Base-by-base conservation (phyloP, 305 asterid species). In the Plantago rigida region DNA sequence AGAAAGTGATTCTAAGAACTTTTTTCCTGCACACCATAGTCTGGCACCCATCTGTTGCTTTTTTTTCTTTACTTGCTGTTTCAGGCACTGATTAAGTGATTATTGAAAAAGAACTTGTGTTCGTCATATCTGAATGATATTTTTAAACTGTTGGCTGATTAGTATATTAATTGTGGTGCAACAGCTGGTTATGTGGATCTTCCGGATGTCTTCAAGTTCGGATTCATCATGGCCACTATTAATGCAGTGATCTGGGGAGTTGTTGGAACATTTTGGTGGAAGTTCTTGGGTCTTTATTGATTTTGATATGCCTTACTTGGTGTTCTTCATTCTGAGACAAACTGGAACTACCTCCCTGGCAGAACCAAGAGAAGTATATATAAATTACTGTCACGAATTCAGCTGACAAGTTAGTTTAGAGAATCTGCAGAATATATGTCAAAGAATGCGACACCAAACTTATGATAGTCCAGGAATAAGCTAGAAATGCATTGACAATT, bases 131-230 rank as follows among this genome's bases (percentile, higher is more conserved):
- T 55, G 52, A 63, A 45, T 56, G 59, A 2, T 14, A 36, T 44
- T 44, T 63, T 67, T 51, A 6, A 44, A 49, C 41, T 24, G 3
- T 50, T 42, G 4, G 46, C 78, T 83, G 74, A 85, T 56, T 9
- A 3, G 24, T 31, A 55, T 49, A 51, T 48, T 67, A 69, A 11
- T 1, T 15, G 46, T 53, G 67, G 60, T 69, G 66, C 17, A 60
- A 82, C 90, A 89, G 96, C 97, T 67, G 96, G 96, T 51, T 87
- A 90, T 58, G 62, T 87, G 60, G 97, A 90, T 82, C 97, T 90
- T 59, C 97, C 89, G 1, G 96, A 87, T 61, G 76, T 87, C 53
- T 90, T 87, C 95, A 90, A 80, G 80, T 62, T 51, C 12, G 97
- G 97, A 54, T 78, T 86, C 77, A 71, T 87, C 65, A 87, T 85